phyloP scores from a whole-genome alignment of 2,329 filamentous ascomycete genomes.

The Alternaria longipes region DNA sequence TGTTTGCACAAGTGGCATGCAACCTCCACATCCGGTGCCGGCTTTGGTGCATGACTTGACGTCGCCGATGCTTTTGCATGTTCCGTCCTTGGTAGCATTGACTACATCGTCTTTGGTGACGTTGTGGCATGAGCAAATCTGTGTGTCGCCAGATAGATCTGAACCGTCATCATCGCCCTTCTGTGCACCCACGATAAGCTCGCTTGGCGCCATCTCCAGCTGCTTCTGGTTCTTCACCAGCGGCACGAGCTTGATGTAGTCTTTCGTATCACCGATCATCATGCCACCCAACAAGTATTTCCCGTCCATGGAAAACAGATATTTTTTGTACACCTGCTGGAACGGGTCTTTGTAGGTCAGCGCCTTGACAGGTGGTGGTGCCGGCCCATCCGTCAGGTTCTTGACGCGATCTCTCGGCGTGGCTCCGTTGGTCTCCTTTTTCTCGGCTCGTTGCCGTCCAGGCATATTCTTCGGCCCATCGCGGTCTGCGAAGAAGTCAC shows the following conservation, averaged over 20 bases:
- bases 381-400: slow-evolving; percentile 63
- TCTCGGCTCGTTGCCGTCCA: slow-evolving; percentile 59
- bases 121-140: slow-evolving; percentile 94
- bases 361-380: slow-evolving; percentile 75
- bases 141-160: slow-evolving; percentile 83
- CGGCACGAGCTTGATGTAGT: slow-evolving; percentile 88
- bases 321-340: slow-evolving; percentile 90
- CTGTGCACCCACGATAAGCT: slow-evolving; percentile 82
- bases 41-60: slow-evolving; percentile 92
- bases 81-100: slow-evolving; percentile 75
- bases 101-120: slow-evolving; percentile 85
- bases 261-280: slow-evolving; percentile 94
- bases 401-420: slow-evolving; percentile 57
- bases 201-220: slow-evolving; percentile 78
- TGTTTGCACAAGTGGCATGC: slow-evolving; percentile 84
- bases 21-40: slow-evolving; percentile 89
- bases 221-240: slow-evolving; percentile 85
- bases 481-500: slow-evolving; percentile 90
- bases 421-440: slow-evolving; percentile 52
- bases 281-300: slow-evolving; percentile 93
- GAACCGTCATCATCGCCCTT: slow-evolving; percentile 79
- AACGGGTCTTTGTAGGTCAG: slow-evolving; percentile 91
- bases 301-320: slow-evolving; percentile 87
- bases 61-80: slow-evolving; percentile 81
- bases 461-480: slow-evolving; percentile 83